A percentile compares a stretch with the other conserved stretches of the same genome.
phyloP scores from a whole-genome alignment of 352 stramenopile genomes.

The Globisporangium barbulae region DNA sequence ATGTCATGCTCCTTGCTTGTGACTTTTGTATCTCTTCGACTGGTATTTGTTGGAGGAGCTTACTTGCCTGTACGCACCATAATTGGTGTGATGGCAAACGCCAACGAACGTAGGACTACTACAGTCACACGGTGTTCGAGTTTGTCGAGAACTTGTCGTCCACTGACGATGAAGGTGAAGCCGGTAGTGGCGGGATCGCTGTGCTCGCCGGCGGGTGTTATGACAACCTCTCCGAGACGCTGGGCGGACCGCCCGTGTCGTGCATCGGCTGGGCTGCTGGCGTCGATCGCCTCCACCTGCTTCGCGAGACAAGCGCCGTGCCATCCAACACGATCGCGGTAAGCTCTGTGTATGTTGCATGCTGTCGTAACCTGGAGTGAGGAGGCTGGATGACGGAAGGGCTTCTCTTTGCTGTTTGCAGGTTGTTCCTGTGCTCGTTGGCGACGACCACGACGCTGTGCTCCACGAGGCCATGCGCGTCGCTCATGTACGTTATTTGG shows the following conservation, averaged over 20 bases:
- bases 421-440: slow-evolving; percentile 64
- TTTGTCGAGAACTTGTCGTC: slow-evolving; percentile 59
- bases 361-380: neutral
- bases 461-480: slow-evolving; percentile 64
- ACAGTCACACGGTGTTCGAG: slow-evolving; percentile 89
- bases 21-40: neutral
- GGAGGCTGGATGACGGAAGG: neutral
- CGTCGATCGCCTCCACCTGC: slow-evolving; percentile 71
- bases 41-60: neutral
- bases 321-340: slow-evolving; percentile 47
- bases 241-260: slow-evolving; percentile 54
- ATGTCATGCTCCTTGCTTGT: too few species aligned
- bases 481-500: slow-evolving; percentile 34
- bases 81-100: too few species aligned
- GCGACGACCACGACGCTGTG: slow-evolving; percentile 38
- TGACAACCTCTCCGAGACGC: slow-evolving; percentile 61
- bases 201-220: slow-evolving; percentile 85
- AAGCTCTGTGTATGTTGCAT: neutral
- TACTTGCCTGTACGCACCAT: neutral
- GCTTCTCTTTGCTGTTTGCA: slow-evolving; percentile 11
- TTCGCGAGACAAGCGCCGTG: slow-evolving; percentile 32
- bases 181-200: slow-evolving; percentile 49
- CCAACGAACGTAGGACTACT: slow-evolving; percentile 66
- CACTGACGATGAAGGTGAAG: slow-evolving; percentile 1
- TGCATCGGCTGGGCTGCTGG: slow-evolving; percentile 86